phyloP scores from a whole-genome alignment of 192 early-diverging fungal species.

The Umbelopsis ramanniana region DNA sequence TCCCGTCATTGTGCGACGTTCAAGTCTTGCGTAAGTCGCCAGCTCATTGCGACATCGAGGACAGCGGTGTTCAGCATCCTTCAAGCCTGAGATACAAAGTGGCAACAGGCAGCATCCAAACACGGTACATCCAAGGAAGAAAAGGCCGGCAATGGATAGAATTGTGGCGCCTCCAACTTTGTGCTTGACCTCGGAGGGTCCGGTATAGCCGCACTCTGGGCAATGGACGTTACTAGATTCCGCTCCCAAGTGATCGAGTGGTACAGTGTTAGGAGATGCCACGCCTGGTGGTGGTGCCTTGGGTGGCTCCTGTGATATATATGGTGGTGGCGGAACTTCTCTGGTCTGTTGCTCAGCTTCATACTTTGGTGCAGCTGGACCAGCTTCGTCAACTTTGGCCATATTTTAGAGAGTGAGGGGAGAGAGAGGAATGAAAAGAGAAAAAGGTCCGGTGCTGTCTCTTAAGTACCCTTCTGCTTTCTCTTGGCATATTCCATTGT shows the following conservation, averaged over 20 bases:
- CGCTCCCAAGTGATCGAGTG: neutral
- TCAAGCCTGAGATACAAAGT: conserved; percentile 20
- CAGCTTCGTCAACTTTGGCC: neutral
- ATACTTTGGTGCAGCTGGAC: neutral
- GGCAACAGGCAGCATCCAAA: conserved; percentile 24
- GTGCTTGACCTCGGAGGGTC: neutral
- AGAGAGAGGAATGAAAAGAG: neutral
- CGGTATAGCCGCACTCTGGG: conserved; percentile 7
- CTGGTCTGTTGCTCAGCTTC: neutral
- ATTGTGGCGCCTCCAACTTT: conserved; percentile 12
- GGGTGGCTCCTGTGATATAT: neutral
- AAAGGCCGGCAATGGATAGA: conserved; percentile 13
- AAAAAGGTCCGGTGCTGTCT: neutral
- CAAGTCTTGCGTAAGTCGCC: conserved; percentile 1
- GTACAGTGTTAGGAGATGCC: neutral
- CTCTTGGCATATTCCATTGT: no score
- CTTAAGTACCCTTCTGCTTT: neutral
- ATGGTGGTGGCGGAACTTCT: conserved; percentile 16
- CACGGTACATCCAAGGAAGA: conserved; percentile 20
- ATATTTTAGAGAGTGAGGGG: neutral
- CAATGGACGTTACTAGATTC: neutral
- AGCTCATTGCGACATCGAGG: conserved; percentile 3
- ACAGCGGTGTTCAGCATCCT: conserved; percentile 25
- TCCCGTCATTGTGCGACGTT: neutral
- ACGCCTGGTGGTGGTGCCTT: neutral